Base-by-base conservation (phyloP, 805 yeast genomes). In the Lipomyces lipofer region DNA sequence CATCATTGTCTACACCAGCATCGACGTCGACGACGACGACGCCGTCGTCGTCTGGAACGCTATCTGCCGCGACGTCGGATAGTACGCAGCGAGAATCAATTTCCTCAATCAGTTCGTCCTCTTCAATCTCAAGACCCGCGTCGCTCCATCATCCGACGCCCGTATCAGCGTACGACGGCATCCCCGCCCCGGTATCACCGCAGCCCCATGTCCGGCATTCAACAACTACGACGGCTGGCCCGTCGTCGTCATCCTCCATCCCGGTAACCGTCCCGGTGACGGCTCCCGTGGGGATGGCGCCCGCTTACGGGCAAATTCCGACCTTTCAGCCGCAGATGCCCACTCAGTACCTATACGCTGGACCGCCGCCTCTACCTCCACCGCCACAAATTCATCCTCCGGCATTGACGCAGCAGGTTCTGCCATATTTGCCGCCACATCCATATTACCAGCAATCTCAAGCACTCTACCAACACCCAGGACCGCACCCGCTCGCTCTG, bases 301-400 rank as follows among this genome's bases (percentile, higher is more conserved):
- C n/a, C n/a, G n/a, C n/a, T n/a, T n/a, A n/a, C n/a, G n/a, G 35
- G 21, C 49, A 45, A n/a, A 13, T 42, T 33, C 15, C 49, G 24
- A 21, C 27, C 15, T 25, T 8, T 24, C 40, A n/a, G 28, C 28
- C 13, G 32, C 28, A 21, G 7, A n/a, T n/a, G n/a, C n/a, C n/a
- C n/a, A n/a, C n/a, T n/a, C 36, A n/a, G 27, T 32, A 10, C 44
- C 28, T 27, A 4, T 43, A 22, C 33, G 19, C 21, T 19, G 28
- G 46, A 21, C 44, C 44, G 8, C 25, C 21, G 12, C 21, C n/a
- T 9, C 24, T 27, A 15, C 19, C 36, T 24, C 28, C 38, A 2
- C 24, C 48, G 2, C 28, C 48, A 12, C 36, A 30, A 12, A 19
- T 33, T 12, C 28, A 17, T 44, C 22, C 39, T 3, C 48, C 30